A percentile compares a stretch with the other conserved stretches of the same genome.
phyloP scores from a whole-genome alignment of 371 early-diverging fungal genomes.

The Actinomortierella ambigua region DNA sequence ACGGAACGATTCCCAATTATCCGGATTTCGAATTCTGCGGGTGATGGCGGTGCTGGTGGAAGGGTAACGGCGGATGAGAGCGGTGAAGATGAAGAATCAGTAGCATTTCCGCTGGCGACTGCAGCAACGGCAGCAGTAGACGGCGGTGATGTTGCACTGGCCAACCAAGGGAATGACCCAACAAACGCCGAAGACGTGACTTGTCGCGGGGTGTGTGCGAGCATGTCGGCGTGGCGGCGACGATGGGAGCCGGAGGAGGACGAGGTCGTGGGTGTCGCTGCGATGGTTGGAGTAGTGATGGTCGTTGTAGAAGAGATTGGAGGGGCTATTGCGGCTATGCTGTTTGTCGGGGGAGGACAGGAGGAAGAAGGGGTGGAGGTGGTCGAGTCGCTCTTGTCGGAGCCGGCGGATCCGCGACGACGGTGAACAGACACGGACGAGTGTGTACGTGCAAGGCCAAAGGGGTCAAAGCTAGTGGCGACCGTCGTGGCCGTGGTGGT shows the following conservation, averaged over 20 bases:
- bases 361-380: background rate
- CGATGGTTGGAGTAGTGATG: conserved; percentile 1
- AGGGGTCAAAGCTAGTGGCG: too few species aligned
- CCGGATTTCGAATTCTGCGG: conserved; percentile 16
- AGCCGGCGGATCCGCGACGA: too few species aligned
- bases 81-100: conserved; percentile 11
- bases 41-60: conserved; percentile 3
- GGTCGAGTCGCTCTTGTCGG: background rate
- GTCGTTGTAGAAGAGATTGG: background rate
- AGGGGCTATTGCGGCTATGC: background rate
- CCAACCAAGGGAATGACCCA: too few species aligned
- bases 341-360: background rate
- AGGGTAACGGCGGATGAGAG: conserved; percentile 7
- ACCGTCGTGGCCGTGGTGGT: too few species aligned
- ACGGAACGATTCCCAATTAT: conserved; percentile 16
- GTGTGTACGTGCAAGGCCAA: too few species aligned
- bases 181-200: too few species aligned
- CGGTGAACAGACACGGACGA: too few species aligned
- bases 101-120: too few species aligned
- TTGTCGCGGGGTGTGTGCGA: background rate
- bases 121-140: too few species aligned
- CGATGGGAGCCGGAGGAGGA: background rate
- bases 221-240: background rate
- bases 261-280: too few species aligned
- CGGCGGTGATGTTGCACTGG: too few species aligned